A percentile compares a stretch with the other conserved stretches of the same genome.
Evolutionary conservation across 2,329 filamentous ascomycete genomes (phyloP).

Genomic region (Elsinoe fawcettii): DNA sequence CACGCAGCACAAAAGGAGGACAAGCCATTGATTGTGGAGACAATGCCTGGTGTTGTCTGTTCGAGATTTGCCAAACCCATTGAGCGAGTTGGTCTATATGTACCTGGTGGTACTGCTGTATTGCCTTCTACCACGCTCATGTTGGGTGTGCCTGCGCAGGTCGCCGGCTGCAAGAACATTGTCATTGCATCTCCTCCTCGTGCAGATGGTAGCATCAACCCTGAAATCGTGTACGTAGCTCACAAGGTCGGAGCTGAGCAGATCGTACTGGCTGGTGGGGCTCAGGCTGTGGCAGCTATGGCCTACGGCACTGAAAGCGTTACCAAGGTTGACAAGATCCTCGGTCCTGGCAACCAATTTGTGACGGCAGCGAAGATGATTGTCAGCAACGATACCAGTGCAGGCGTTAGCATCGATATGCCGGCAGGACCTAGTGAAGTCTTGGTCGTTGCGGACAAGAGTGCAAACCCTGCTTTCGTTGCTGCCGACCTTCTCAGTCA

Average conservation of each 20-base stretch:
- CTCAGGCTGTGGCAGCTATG: slow-evolving; percentile 92
- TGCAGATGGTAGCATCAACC: slow-evolving; percentile 80
- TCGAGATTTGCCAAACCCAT: slow-evolving; percentile 88
- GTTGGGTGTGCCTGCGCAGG: slow-evolving; percentile 95
- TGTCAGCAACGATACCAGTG: slow-evolving; percentile 93
- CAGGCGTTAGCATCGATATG: slow-evolving; percentile 95
- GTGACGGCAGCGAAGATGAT: slow-evolving; percentile 98
- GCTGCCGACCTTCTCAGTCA: slow-evolving; percentile 91
- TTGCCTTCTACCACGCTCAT: slow-evolving; percentile 94
- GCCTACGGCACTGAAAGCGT: slow-evolving; percentile 94
- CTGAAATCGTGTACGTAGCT: slow-evolving; percentile 94
- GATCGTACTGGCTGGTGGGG: slow-evolving; percentile 91
- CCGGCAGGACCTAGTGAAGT: slow-evolving; percentile 94
- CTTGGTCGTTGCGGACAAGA: slow-evolving; percentile 84
- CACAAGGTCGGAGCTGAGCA: slow-evolving; percentile 95
- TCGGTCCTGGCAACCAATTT: slow-evolving; percentile 96
- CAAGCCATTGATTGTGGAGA: slow-evolving; percentile 77
- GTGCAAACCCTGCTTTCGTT: slow-evolving; percentile 86
- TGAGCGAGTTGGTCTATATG: slow-evolving; percentile 91
- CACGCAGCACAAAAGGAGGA: slow-evolving; percentile 85
- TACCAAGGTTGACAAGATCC: slow-evolving; percentile 96
- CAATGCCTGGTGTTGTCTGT: slow-evolving; percentile 94
- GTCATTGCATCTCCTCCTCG: slow-evolving; percentile 88
- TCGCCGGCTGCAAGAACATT: slow-evolving; percentile 91
- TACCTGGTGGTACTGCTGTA: slow-evolving; percentile 94